Conservation (phyloP, 441 rosid genomes). For the Corymbia citriodora region DNA sequence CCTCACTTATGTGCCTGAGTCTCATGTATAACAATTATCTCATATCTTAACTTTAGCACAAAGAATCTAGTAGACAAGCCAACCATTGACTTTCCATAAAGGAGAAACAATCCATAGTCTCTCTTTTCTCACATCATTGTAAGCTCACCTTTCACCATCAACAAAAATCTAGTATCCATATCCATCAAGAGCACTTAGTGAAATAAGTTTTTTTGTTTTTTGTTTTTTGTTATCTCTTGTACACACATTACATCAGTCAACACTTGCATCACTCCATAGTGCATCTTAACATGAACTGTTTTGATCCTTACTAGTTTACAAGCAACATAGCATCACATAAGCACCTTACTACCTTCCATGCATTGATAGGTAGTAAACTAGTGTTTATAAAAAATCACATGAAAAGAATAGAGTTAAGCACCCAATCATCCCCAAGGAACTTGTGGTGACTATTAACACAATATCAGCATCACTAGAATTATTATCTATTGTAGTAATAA, state of each 20-base stretch:
- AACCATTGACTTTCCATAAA: neutral
- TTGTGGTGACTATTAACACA: neutral
- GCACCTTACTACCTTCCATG: no score
- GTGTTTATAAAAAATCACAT: neutral
- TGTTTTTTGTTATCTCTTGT: neutral
- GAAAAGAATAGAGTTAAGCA: neutral
- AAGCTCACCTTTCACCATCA: neutral
- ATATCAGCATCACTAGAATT: neutral
- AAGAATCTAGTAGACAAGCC: neutral
- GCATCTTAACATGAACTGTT: neutral
- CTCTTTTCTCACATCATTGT: neutral
- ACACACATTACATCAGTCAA: neutral
- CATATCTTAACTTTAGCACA: neutral
- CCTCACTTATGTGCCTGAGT: neutral
- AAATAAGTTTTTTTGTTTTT: no score
- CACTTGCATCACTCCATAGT: neutral
- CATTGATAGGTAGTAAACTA: neutral
- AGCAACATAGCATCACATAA: neutral
- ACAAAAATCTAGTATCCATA: neutral
- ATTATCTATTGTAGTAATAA: neutral
- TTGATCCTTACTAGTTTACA: neutral
- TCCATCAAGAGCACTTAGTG: neutral
- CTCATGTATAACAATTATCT: neutral
- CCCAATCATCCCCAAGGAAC: neutral
- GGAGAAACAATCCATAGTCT: neutral